These are phyloP conservation scores for Calocybe gambosa DNA, from an alignment of 1,284 basidiomycete species.

Conservation along the genomic window DNA sequence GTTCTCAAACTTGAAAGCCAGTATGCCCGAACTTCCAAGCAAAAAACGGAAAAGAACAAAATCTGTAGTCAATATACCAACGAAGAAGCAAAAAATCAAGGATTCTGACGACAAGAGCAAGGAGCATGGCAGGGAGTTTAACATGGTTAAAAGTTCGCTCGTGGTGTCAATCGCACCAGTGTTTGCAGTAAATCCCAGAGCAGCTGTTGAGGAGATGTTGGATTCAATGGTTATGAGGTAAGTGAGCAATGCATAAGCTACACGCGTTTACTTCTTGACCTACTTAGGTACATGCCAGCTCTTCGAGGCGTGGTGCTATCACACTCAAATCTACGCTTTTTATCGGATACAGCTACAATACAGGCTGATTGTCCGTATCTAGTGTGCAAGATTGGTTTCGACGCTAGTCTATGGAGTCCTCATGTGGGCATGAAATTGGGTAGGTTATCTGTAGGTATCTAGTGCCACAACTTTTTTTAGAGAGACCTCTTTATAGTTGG, in stretches of 20 bases:
- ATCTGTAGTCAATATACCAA: constrained; percentile 20
- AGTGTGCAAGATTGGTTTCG: constrained; percentile 71
- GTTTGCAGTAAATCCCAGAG: constrained; percentile 64
- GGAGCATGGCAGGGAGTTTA: constrained; percentile 53
- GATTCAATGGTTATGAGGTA: constrained; percentile 94
- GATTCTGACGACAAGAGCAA: constrained; percentile 30
- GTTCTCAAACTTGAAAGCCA: no score
- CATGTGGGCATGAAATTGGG: constrained; percentile 80
- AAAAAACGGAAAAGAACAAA: constrained; percentile 51
- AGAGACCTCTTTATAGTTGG: constrained; percentile 51
- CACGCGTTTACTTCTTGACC: no score
- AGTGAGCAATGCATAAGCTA: constrained; percentile 23
- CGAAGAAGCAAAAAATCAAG: constrained; percentile 29
- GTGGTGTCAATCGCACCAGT: constrained; percentile 78
- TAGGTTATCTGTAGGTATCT: constrained; percentile 32
- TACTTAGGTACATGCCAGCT: constrained; percentile 87
- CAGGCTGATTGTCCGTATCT: constrained; percentile 86
- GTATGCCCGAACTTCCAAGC: constrained; percentile 24
- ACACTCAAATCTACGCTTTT: constrained; percentile 74
- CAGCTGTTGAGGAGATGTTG: constrained; percentile 81
- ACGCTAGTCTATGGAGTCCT: constrained; percentile 88
- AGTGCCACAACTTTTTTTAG: constrained; percentile 2
- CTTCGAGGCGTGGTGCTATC: constrained; percentile 85
- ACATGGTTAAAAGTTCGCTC: constrained; percentile 60
- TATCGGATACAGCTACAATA: constrained; percentile 64